A percentile compares a stretch with the other conserved stretches of the same genome.
Evolutionary conservation across 352 stramenopile species (phyloP).

Genomic region (Phytophthora vignae): DNA sequence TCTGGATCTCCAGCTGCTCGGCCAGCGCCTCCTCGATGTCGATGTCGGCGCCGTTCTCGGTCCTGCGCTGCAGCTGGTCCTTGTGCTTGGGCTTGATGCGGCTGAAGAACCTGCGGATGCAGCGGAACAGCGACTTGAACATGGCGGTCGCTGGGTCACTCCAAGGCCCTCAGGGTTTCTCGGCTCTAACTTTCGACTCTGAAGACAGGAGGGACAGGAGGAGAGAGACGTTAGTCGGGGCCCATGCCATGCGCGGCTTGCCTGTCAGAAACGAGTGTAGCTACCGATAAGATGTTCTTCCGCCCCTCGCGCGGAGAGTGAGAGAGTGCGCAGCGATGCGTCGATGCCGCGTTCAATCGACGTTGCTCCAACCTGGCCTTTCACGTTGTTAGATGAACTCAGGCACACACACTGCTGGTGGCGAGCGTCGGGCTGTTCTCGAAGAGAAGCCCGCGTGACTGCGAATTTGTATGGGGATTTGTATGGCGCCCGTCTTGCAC

Average conservation of each 20-base stretch:
- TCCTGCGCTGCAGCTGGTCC: slow-evolving; percentile 24
- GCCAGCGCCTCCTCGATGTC: slow-evolving; percentile 51
- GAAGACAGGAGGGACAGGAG: slow-evolving; percentile 5
- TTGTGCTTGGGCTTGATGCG: slow-evolving; percentile 37
- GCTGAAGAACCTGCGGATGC: slow-evolving; percentile 43
- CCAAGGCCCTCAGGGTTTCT: too few species aligned
- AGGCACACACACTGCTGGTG: slow-evolving; percentile 27
- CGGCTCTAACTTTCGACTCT: slow-evolving; percentile 19
- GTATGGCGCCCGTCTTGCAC: slow-evolving; percentile 1
- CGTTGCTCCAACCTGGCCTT: slow-evolving; percentile 15
- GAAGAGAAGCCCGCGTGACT: slow-evolving; percentile 12
- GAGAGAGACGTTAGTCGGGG: slow-evolving; percentile 1
- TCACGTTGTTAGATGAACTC: slow-evolving; percentile 35
- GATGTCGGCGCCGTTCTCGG: slow-evolving; percentile 39
- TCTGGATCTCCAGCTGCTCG: slow-evolving; percentile 45
- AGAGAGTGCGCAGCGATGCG: slow-evolving; percentile 11
- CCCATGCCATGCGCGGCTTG: too few species aligned
- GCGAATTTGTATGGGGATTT: slow-evolving; percentile 32
- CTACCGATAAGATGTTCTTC: slow-evolving; percentile 43
- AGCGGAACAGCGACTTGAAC: slow-evolving; percentile 50
- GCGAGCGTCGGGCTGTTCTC: slow-evolving; percentile 19
- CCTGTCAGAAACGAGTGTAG: slow-evolving; percentile 11
- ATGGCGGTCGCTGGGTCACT: slow-evolving; percentile 13
- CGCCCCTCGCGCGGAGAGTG: slow-evolving; percentile 14
- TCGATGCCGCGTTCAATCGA: slow-evolving; percentile 23